These are phyloP conservation scores for Phaeodactylum tricornutum DNA, from an alignment of 108 stramenopile species.

Conservation along the genomic window DNA sequence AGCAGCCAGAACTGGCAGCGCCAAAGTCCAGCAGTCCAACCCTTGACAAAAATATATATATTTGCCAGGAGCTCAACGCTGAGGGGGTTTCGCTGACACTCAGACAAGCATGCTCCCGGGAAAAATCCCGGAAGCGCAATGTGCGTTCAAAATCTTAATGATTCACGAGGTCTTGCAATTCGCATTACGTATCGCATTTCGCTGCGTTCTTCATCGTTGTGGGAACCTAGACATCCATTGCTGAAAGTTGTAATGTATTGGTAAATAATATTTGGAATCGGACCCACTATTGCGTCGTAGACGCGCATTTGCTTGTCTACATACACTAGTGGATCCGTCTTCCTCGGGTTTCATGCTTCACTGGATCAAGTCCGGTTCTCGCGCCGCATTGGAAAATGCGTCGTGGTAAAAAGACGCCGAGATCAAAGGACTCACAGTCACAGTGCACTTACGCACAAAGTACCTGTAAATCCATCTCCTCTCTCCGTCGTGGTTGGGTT, in stretches of 20 bases:
- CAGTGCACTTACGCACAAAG: too few species aligned
- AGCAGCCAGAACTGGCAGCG: slow-evolving; percentile 8
- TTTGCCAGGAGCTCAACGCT: slow-evolving; percentile 25
- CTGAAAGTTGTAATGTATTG: slow-evolving; percentile 85
- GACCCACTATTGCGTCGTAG: too few species aligned
- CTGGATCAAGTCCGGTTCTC: too few species aligned
- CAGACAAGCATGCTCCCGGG: slow-evolving; percentile 84
- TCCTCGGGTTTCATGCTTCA: too few species aligned
- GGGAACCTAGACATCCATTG: slow-evolving; percentile 96
- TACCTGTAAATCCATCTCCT: too few species aligned
- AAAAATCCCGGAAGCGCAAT: slow-evolving; percentile 86
- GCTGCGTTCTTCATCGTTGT: slow-evolving; percentile 99
- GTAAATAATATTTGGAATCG: too few species aligned
- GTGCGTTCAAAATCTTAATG: slow-evolving; percentile 95
- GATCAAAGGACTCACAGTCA: too few species aligned
- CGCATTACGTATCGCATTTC: slow-evolving; percentile 98
- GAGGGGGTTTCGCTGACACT: slow-evolving; percentile 82
- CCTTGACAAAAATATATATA: background rate
- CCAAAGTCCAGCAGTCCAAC: slow-evolving; percentile 35
- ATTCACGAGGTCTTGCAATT: slow-evolving; percentile 93
- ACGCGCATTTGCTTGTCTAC: too few species aligned
- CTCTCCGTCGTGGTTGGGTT: too few species aligned
- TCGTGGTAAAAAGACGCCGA: too few species aligned
- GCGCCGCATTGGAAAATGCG: too few species aligned
- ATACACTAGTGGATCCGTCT: too few species aligned